A percentile compares a stretch with the other conserved stretches of the same genome.
These are phyloP conservation scores for Rhizoclosmatium globosum DNA, from an alignment of 192 early-diverging fungal genomes.

Conservation along the genomic window DNA sequence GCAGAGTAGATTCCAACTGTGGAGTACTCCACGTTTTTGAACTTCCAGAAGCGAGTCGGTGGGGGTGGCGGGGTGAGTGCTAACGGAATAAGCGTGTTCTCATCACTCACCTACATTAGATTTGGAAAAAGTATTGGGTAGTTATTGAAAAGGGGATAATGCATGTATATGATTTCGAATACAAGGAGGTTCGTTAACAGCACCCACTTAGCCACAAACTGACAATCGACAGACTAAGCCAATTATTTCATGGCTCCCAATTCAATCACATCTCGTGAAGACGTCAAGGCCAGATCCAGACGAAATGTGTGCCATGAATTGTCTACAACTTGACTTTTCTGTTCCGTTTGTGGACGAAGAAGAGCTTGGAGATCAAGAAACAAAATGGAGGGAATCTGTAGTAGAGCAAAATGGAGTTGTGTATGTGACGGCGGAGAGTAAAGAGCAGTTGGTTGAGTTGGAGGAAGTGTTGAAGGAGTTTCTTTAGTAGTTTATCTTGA, in stretches of 20 bases:
- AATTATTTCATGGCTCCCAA: slow-evolving; percentile 36
- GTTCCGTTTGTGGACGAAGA: slow-evolving; percentile 15
- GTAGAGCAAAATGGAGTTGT: slow-evolving; percentile 19
- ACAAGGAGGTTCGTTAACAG: slow-evolving; percentile 41
- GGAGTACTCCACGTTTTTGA: slow-evolving; percentile 46
- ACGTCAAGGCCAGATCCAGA: slow-evolving; percentile 44
- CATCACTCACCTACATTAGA: slow-evolving; percentile 25
- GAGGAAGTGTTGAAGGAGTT: slow-evolving; percentile 31
- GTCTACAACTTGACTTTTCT: slow-evolving; percentile 42
- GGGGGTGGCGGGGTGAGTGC: slow-evolving; percentile 39
- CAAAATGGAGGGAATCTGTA: slow-evolving; percentile 21
- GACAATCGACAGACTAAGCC: slow-evolving; percentile 39
- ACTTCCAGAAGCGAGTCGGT: slow-evolving; percentile 43
- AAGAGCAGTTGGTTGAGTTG: slow-evolving; percentile 28
- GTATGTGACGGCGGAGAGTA: slow-evolving; percentile 47
- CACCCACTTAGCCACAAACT: not conserved
- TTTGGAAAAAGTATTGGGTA: slow-evolving; percentile 59
- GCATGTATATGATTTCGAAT: slow-evolving; percentile 54
- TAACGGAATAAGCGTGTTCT: slow-evolving; percentile 18
- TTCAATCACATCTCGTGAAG: slow-evolving; percentile 25
- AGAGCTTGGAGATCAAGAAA: slow-evolving; percentile 1
- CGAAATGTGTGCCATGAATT: slow-evolving; percentile 46
- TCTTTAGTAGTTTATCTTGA: not conserved
- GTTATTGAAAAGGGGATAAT: slow-evolving; percentile 44
- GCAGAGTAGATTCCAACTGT: slow-evolving; percentile 34